These are phyloP conservation scores for Apostasia shenzhenica DNA, from an alignment of 106 monocot genomes.

Conservation along the genomic window DNA sequence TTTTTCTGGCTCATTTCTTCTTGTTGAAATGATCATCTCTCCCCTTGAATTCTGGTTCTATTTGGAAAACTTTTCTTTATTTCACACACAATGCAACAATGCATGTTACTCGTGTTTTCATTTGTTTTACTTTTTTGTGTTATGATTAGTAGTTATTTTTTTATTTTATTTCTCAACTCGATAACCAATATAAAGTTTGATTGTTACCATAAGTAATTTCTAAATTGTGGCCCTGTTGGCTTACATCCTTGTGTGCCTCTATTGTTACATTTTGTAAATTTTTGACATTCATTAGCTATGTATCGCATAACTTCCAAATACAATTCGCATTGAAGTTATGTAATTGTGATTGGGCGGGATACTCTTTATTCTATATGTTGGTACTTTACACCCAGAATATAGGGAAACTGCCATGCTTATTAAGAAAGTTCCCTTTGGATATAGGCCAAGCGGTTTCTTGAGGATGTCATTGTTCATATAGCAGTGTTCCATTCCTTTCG, in stretches of 20 bases:
- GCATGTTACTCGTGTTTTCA: too few species aligned
- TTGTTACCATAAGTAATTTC: too few species aligned
- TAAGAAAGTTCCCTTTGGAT: constrained; percentile 29
- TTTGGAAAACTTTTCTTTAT: background rate
- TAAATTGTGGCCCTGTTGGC: background rate
- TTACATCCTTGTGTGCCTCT: background rate
- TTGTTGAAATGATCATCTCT: background rate
- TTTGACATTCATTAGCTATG: background rate
- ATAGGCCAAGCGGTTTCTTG: constrained; percentile 43
- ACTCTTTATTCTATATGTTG: background rate
- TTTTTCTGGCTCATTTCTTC: background rate
- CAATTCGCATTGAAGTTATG: background rate
- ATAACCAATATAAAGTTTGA: too few species aligned
- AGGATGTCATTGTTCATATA: constrained; percentile 45
- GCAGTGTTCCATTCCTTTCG: constrained; percentile 41
- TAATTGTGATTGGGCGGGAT: background rate
- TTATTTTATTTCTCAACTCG: too few species aligned
- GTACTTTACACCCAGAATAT: constrained; percentile 15
- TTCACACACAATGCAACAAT: too few species aligned
- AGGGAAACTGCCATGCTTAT: constrained; percentile 35
- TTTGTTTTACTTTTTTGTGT: too few species aligned
- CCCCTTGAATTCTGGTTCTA: background rate
- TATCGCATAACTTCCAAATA: background rate
- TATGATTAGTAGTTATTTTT: too few species aligned
- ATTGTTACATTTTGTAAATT: background rate